These are phyloP conservation scores for Fusarium sp. DNA, from an alignment of 2,329 filamentous ascomycete species.

Conservation along the genomic window DNA sequence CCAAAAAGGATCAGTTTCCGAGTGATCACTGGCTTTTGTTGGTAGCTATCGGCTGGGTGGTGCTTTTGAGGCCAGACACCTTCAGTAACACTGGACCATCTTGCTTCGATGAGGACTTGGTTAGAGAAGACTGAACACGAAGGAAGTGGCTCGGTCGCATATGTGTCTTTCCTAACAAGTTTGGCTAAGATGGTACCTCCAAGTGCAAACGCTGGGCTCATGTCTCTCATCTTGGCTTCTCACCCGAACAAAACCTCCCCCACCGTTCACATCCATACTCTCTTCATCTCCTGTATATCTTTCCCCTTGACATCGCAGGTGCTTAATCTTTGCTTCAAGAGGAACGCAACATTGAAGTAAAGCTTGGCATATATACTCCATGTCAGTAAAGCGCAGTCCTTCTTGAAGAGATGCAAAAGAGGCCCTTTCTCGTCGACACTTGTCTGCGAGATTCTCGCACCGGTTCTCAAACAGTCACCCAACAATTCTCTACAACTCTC, in stretches of 20 bases:
- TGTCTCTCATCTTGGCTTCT: background rate
- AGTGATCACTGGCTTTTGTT: background rate
- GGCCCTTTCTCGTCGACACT: too few species aligned
- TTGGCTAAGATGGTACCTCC: background rate
- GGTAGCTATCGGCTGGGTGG: background rate
- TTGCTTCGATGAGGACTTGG: background rate
- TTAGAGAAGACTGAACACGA: background rate
- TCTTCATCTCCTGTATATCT: background rate
- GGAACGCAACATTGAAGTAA: rapidly evolving
- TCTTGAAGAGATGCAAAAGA: too few species aligned
- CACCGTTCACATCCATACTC: too few species aligned
- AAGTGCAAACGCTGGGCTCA: background rate
- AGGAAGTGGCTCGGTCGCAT: background rate
- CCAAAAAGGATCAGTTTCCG: background rate
- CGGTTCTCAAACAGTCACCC: too few species aligned
- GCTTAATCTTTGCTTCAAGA: background rate
- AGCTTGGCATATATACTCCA: too few species aligned
- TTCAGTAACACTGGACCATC: background rate
- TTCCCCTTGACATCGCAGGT: background rate
- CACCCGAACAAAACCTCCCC: background rate
- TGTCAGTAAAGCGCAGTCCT: too few species aligned
- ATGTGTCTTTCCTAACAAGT: background rate
- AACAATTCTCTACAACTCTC: too few species aligned
- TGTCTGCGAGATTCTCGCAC: too few species aligned
- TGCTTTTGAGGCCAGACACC: background rate